Evolutionary conservation across 1,284 basidiomycete genomes (phyloP), one percentile per base, ranked within the genome.

Genomic region (Tilletia caries): DNA sequence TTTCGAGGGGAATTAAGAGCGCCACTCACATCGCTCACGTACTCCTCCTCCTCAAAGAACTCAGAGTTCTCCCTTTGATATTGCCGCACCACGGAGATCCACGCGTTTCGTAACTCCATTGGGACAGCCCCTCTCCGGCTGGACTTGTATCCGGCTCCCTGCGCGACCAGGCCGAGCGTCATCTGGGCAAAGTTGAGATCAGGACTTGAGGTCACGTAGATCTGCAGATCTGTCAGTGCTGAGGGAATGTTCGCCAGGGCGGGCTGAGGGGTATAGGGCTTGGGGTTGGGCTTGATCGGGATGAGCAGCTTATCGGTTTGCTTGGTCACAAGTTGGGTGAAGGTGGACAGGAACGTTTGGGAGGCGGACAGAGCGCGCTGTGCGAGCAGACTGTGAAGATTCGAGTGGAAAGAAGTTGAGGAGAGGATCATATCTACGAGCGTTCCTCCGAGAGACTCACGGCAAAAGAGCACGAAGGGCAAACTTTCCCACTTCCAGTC

Each of bases 151-250:
- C 12, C 52, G 20, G 34, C 43, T 2, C 75, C 76, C 23, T 79
- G 75, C 13, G 68, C 67, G 2, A 72, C 75, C 20, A 81, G 78
- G 0, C 75, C 76, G 0, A 79, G 71, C 15, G 75, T 75, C 69
- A 80, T 77, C 65, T 82, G 81, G 15, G 67, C 46, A 64, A 82
- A 81, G 74, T 82, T 82, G 34, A 82, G 71, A n/a, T 78, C 77
- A 1, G 80, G 70, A 54, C 73, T 80, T 12, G 74, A 79, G 6
- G 80, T 79, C 23, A 79, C 67, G 70, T 74, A 80, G 34, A 82
- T 75, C 43, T 73, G 58, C 12, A 58, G 18, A 13, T n/a, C 29
- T 2, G 52, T n/a, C 12, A 58, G 27, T 12, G 52, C 52, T 12
- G 52, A 23, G n/a, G 73, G 43, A 34, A 54, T 29, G 27, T 62